These are phyloP conservation scores for Globisporangium okanoganense DNA, from an alignment of 352 stramenopile genomes.

Conservation along the genomic window DNA sequence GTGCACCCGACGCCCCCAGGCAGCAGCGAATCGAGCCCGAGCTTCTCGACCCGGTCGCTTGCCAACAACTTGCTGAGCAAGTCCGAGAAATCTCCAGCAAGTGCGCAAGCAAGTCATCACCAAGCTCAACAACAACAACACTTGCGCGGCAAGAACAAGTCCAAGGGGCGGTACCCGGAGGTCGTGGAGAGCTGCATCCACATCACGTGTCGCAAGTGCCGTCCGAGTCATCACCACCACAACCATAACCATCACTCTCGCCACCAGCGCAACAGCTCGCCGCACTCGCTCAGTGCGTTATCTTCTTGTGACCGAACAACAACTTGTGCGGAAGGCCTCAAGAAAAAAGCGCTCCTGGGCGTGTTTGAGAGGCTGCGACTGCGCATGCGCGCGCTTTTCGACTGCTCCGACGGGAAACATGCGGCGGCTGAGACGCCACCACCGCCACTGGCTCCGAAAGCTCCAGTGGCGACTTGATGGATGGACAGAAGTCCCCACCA, in stretches of 20 bases:
- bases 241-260: not conserved
- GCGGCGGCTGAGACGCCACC: not conserved
- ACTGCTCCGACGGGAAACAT: constrained; percentile 9
- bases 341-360: constrained; percentile 13
- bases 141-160: constrained; percentile 20
- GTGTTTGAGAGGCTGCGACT: constrained; percentile 46
- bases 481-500: not conserved
- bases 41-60: not conserved
- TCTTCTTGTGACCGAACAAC: not conserved
- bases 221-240: constrained; percentile 19
- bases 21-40: not conserved
- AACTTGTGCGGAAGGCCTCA: not conserved
- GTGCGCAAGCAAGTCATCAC: not conserved
- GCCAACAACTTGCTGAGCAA: not conserved
- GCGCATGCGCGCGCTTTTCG: constrained; percentile 32
- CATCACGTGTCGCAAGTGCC: constrained; percentile 56
- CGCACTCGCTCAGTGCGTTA: not conserved
- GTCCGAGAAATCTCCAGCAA: constrained; percentile 1
- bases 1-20: constrained; percentile 24
- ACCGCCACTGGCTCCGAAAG: not conserved
- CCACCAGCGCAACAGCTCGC: constrained; percentile 1
- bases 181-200: constrained; percentile 71
- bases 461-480: not conserved
- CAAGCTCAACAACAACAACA: not conserved
- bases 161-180: constrained; percentile 37